Conservation (phyloP, 495 filamentous ascomycete genomes). For the Parathielavia hyrcaniae region DNA sequence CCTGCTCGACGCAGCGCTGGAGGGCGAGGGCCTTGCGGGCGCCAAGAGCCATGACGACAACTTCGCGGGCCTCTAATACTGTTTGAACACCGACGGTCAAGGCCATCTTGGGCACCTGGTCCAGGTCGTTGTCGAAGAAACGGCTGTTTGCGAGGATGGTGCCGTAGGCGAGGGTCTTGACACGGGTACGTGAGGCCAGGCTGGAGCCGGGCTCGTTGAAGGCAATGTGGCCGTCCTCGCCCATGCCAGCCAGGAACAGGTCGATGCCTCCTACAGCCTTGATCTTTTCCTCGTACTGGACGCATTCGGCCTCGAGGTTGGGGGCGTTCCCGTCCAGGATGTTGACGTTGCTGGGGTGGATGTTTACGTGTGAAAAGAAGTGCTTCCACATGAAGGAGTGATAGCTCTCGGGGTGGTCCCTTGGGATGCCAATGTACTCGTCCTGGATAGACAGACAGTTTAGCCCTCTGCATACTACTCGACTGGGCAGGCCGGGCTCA, state of each 20-base stretch:
- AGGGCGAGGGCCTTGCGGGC: constrained; percentile 76
- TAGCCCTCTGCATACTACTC: neutral
- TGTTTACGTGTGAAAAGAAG: constrained; percentile 83
- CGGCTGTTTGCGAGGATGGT: constrained; percentile 79
- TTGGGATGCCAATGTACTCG: constrained; percentile 77
- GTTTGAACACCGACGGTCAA: constrained; percentile 86
- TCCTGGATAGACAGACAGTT: constrained; percentile 47
- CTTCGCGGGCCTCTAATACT: constrained; percentile 72
- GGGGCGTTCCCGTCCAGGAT: constrained; percentile 78
- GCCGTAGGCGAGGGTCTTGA: constrained; percentile 82
- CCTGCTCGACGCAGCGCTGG: constrained; percentile 73
- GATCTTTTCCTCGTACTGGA: constrained; percentile 73
- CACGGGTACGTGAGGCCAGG: constrained; percentile 68
- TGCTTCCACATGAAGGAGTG: constrained; percentile 89
- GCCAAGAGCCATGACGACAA: constrained; percentile 75
- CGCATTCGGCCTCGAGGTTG: constrained; percentile 70
- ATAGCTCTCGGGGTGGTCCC: constrained; percentile 77
- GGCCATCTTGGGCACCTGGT: constrained; percentile 72
- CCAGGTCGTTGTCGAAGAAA: constrained; percentile 70
- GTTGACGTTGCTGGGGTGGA: constrained; percentile 71
- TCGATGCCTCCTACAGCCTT: constrained; percentile 70
- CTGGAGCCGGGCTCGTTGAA: constrained; percentile 88
- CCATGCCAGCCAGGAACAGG: constrained; percentile 78
- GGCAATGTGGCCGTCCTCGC: constrained; percentile 80
- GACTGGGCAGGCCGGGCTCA: constrained; percentile 6